These are phyloP conservation scores for Phaeosphaeriaceae sp. DNA, from an alignment of 2,329 filamentous ascomycete genomes.

Conservation along the genomic window DNA sequence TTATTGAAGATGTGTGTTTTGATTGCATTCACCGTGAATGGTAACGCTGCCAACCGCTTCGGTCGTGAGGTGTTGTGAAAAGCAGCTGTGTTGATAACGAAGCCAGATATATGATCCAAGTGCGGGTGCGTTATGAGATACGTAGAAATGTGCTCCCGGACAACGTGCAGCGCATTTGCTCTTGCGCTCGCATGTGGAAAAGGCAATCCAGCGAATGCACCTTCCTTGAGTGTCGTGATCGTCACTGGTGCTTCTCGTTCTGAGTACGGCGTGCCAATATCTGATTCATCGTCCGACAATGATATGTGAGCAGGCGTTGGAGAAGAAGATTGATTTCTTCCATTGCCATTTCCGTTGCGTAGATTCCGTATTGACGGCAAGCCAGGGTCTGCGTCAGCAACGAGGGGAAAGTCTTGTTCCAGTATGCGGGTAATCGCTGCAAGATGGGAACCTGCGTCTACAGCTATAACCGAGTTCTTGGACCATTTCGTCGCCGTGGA, in stretches of 20 bases:
- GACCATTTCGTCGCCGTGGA: slow-evolving; percentile 81
- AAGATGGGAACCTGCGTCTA: slow-evolving; percentile 91
- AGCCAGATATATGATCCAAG: slow-evolving; percentile 89
- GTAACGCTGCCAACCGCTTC: slow-evolving; percentile 85
- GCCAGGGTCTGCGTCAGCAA: slow-evolving; percentile 33
- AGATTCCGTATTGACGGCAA: slow-evolving; percentile 11
- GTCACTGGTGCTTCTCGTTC: slow-evolving; percentile 45
- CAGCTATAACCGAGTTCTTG: slow-evolving; percentile 83
- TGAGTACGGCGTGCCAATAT: slow-evolving; percentile 32
- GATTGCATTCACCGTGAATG: slow-evolving; percentile 88
- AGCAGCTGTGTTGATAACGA: slow-evolving; percentile 91
- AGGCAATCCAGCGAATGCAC: slow-evolving; percentile 81
- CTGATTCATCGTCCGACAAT: slow-evolving; percentile 39
- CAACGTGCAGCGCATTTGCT: slow-evolving; percentile 82
- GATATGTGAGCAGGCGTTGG: slow-evolving; percentile 29
- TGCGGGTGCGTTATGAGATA: slow-evolving; percentile 98
- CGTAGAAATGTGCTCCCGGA: slow-evolving; percentile 80
- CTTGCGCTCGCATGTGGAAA: slow-evolving; percentile 70
- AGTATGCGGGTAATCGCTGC: slow-evolving; percentile 84
- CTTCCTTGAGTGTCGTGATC: slow-evolving; percentile 63
- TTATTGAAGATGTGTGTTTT: slow-evolving; percentile 98
- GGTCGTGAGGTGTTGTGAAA: slow-evolving; percentile 77
- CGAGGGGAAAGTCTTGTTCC: slow-evolving; percentile 60
- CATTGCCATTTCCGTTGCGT: slow-evolving; percentile 19
- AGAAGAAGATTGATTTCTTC: slow-evolving; percentile 29